Base-by-base conservation (phyloP, 331 rosid genomes). In the Quercus lobata region DNA sequence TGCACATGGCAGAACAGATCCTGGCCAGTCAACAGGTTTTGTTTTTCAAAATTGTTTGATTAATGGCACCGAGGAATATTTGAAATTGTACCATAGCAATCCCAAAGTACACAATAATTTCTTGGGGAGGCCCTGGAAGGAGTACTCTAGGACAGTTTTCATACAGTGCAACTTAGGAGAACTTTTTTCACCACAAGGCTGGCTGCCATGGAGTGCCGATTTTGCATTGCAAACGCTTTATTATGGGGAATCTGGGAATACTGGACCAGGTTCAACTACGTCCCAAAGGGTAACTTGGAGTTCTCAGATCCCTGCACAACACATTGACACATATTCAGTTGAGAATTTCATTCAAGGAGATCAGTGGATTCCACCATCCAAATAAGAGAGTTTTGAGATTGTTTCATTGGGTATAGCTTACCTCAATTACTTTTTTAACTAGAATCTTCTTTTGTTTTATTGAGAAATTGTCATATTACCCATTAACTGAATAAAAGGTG, bases 111-210 rank as follows among this genome's bases (percentile, higher is more conserved):
- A 96, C 85, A 88, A 78, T 69, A 93, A 87, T 84, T 96, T 57
- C 91, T 82, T 96, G 87, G 99, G 99, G 15, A 91, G 99, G 89
- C 99, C 99, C 1, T 96, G 99, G 99, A 96, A 93, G 89, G 93
- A 90, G 84, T 96, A 80, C 73, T 91, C 99, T 0, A 90, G 99
- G 76, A 87, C 94, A 0, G 92, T 91, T 70, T 91, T 84, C 79
- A 76, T 96, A 14, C 70, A 78, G 4, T 88, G 89, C 0, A 22
- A 25, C 3, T 54, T 96, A 44, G 99, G 89, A 82, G 88, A 25
- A 2, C 83, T 96, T 4, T 5, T 96, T 25, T 29, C 84, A 0
- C 88, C 92, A 0, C n/a, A 79, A 5, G 99, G 99, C 18, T 96
- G 98, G 98, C 7, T 90, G 87, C 97, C 96, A 22, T 93, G 98